A percentile compares a stretch with the other conserved stretches of the same genome.
These are phyloP conservation scores for Steccherinum ochraceum DNA, from an alignment of 768 basidiomycete species.

Conservation along the genomic window DNA sequence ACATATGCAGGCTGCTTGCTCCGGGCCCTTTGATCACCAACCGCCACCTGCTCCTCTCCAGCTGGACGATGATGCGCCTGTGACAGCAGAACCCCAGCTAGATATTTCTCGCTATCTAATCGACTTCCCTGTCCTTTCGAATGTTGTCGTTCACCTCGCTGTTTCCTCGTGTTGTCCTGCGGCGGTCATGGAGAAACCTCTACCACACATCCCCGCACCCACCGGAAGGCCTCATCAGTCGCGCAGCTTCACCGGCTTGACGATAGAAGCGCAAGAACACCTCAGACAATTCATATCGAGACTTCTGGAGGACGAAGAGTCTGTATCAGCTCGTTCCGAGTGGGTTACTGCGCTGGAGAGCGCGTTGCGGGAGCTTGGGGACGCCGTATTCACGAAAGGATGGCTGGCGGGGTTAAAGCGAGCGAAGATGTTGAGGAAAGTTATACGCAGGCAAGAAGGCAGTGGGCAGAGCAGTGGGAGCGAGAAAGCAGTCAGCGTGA, in stretches of 20 bases:
- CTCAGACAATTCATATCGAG: constrained; percentile 19
- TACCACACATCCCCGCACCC: constrained; percentile 17
- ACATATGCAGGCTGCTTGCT: neutral
- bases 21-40: neutral
- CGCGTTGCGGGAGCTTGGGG: constrained; percentile 41
- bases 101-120: neutral
- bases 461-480: constrained; percentile 2
- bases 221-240: neutral
- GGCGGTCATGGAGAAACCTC: constrained; percentile 20
- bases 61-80: neutral
- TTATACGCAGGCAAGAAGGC: constrained; percentile 10
- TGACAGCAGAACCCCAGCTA: neutral
- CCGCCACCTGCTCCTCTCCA: neutral
- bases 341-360: constrained; percentile 43
- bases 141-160: neutral
- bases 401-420: constrained; percentile 44
- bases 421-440: constrained; percentile 22
- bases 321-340: constrained; percentile 20
- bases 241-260: constrained; percentile 3
- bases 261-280: constrained; percentile 20
- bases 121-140: neutral
- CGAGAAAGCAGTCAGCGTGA: constrained; percentile 8
- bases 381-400: constrained; percentile 30
- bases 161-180: neutral
- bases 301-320: constrained; percentile 17